Evolutionary conservation across 257 asterid genomes (phyloP).

Genomic region (Parsonsia alboflavescens): DNA sequence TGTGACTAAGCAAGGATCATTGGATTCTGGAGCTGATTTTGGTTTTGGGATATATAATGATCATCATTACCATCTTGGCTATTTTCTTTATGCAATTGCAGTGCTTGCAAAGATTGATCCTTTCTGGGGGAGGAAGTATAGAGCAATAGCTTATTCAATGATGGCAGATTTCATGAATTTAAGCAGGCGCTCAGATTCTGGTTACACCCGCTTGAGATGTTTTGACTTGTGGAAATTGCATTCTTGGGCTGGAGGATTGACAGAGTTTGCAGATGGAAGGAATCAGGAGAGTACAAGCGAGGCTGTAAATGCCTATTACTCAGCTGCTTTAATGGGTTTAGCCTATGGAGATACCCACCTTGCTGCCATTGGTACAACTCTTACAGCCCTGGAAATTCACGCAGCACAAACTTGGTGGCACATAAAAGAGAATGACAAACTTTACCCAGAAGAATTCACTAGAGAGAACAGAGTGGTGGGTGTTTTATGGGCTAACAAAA

Average conservation of each 20-base stretch:
- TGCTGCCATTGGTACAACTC: conserved; percentile 58
- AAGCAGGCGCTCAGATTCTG: conserved; percentile 43
- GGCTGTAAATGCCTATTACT: conserved; percentile 84
- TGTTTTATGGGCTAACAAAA: conserved; percentile 79
- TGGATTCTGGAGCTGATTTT: conserved; percentile 79
- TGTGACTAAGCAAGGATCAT: conserved; percentile 72
- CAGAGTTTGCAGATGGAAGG: conserved; percentile 87
- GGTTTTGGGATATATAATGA: conserved; percentile 87
- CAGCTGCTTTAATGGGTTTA: conserved; percentile 92
- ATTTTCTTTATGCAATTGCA: conserved; percentile 76
- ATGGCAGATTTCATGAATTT: conserved; percentile 87
- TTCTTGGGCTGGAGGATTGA: conserved; percentile 97
- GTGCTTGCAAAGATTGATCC: conserved; percentile 85
- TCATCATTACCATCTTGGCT: conserved; percentile 88
- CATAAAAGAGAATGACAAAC: conserved; percentile 40
- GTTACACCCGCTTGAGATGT: conserved; percentile 69
- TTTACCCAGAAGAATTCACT: conserved; percentile 55
- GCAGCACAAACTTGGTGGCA: conserved; percentile 97
- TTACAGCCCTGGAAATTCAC: conserved; percentile 71
- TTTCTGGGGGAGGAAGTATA: conserved; percentile 82
- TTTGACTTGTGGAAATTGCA: conserved; percentile 79
- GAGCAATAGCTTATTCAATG: conserved; percentile 65
- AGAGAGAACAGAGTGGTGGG: conserved; percentile 74
- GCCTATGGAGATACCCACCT: conserved; percentile 89
- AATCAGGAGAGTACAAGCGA: conserved; percentile 95